Base-by-base conservation (phyloP, 2,329 filamentous ascomycete species). In the Apiospora phragmitis region DNA sequence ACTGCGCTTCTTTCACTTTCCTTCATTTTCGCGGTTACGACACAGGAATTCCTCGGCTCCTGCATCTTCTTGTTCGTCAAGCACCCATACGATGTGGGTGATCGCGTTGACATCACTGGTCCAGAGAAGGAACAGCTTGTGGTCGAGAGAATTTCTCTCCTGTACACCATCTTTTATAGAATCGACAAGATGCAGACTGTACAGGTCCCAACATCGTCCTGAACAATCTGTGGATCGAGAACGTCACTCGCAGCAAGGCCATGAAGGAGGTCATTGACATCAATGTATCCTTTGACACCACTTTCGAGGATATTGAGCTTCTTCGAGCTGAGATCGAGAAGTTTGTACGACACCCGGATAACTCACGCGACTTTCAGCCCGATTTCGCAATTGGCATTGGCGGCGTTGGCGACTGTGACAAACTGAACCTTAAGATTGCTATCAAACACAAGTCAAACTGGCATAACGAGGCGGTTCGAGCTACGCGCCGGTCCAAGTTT, bases 31-130 rank as follows among this genome's bases (percentile, higher is more conserved):
- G 92, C 95, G 32, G 92, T 92, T 70, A 98, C 95, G 1, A 92
- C 92, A 4, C 95, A 98, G 82, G 96, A 99, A 81, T 93, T 99
- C 73, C 89, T 99, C n/a, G 95, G 95, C 77, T 98, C 95, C 47
- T 98, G 95, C 85, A 97, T 99, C 78, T 99, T 99, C 85, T 85
- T 99, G 1, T 99, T 99, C 77, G 94, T 98, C 85, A 99, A 99
- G 85, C 96, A 99, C 80, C 95, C 96, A 0, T 98, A 93, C 80
- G 96, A 99, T 79, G 94, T 98, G 29, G 95, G 95, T 72, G 96
- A 99, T 80, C 92, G 96, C 35, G 93, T 98, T 59, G 94, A 98
- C 76, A 92, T 98, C 73, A 84, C 80, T 68, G 86, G 86, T 21
- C 80, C 82, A 11, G 83, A 85, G 72, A 83, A 84, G 71, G 87